Conservation (phyloP, 495 filamentous ascomycete species). For the Lindgomyces ingoldianus region DNA sequence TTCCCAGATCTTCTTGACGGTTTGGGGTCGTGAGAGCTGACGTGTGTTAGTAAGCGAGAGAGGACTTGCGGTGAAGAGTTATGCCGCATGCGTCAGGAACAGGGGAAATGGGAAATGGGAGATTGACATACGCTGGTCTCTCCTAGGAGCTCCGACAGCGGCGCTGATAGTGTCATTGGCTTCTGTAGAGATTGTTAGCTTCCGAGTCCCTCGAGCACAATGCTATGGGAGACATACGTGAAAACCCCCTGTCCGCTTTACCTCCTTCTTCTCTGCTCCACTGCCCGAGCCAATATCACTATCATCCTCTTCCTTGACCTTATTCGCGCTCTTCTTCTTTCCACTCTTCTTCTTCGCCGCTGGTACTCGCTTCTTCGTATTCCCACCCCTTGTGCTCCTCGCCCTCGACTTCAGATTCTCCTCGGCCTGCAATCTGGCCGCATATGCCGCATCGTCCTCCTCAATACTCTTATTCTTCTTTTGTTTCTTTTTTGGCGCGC, state of each 20-base stretch:
- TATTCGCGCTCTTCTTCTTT: constrained; percentile 68
- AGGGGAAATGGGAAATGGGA: neutral
- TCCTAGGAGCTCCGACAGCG: constrained; percentile 63
- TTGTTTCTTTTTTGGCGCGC: constrained; percentile 58
- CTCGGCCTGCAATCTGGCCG: constrained; percentile 86
- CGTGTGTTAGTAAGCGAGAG: neutral
- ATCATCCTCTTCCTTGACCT: constrained; percentile 75
- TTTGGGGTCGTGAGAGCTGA: constrained; percentile 87
- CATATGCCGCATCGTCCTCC: constrained; percentile 82
- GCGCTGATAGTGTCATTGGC: constrained; percentile 64
- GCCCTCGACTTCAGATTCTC: constrained; percentile 68
- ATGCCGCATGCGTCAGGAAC: no score
- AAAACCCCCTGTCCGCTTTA: constrained; percentile 67
- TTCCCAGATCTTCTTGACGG: constrained; percentile 92
- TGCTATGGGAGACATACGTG: constrained; percentile 55
- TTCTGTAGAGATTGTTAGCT: constrained; percentile 52
- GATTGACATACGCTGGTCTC: constrained; percentile 48
- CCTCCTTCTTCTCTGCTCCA: constrained; percentile 63
- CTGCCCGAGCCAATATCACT: constrained; percentile 68
- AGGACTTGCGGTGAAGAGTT: neutral
- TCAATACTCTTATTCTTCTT: constrained; percentile 47
- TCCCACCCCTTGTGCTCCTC: constrained; percentile 70
- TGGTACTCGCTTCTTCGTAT: constrained; percentile 48
- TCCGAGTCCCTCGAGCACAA: constrained; percentile 5
- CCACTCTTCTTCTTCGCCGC: constrained; percentile 71